Percentiles rank a stretch among this genome's conserved stretches.
Evolutionary conservation across 768 basidiomycete species (phyloP).

Genomic region (Mrakia frigida): DNA sequence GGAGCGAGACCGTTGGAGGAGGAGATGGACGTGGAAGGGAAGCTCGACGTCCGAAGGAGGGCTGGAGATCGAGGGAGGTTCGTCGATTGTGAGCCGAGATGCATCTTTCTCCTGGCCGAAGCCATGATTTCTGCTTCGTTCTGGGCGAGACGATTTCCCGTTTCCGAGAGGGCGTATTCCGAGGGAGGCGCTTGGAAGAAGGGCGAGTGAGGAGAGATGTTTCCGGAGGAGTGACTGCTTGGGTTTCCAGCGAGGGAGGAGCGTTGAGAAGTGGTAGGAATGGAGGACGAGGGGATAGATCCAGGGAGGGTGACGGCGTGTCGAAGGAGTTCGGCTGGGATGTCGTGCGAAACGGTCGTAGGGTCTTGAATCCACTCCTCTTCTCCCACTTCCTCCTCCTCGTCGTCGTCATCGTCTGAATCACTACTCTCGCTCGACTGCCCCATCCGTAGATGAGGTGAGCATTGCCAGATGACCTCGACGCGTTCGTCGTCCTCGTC

Average conservation of each 20-base stretch:
- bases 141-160: not conserved
- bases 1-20: not conserved
- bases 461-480: slow-evolving; percentile 2
- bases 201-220: not conserved
- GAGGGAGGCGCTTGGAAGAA: not conserved
- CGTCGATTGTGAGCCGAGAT: not conserved
- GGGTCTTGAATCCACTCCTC: slow-evolving; percentile 15
- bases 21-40: not conserved
- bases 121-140: slow-evolving; percentile 14
- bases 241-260: not conserved
- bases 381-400: slow-evolving; percentile 1
- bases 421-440: not conserved
- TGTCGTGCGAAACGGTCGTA: not conserved
- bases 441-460: not conserved
- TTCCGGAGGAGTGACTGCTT: not conserved
- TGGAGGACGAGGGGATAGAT: not conserved
- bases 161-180: slow-evolving; percentile 1
- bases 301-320: not conserved
- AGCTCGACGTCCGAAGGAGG: not conserved
- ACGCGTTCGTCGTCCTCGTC: not conserved
- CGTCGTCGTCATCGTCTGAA: not conserved
- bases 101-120: slow-evolving; percentile 8
- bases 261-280: not conserved
- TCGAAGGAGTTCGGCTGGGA: not conserved
- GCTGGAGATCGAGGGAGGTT: not conserved